A percentile compares a stretch with the other conserved stretches of the same genome.
These are phyloP conservation scores for Diophrys appendiculata DNA, from an alignment of 73 alveolate genomes.

Conservation along the genomic window DNA sequence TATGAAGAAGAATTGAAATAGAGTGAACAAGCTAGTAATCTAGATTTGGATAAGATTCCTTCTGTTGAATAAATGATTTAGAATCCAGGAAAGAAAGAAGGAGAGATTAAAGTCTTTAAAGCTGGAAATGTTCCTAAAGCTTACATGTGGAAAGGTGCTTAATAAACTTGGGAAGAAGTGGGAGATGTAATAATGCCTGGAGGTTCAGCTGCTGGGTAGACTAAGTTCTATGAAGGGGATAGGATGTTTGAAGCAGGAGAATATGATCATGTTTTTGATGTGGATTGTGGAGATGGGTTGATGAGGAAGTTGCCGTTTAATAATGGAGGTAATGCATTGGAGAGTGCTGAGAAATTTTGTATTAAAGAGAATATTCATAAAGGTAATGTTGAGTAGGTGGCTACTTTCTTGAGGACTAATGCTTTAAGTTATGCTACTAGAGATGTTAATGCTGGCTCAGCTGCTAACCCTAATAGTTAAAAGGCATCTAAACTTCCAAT, in stretches of 20 bases:
- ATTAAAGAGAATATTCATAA: slow-evolving; percentile 91
- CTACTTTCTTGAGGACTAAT: slow-evolving; percentile 56
- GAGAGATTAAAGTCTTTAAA: slow-evolving; percentile 93
- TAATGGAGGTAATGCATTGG: slow-evolving; percentile 91
- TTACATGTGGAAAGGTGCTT: slow-evolving; percentile 90
- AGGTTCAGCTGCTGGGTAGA: slow-evolving; percentile 35
- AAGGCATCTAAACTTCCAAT: no score
- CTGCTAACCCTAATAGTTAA: no score
- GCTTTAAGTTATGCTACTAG: slow-evolving; percentile 35
- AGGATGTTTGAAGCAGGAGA: slow-evolving; percentile 92
- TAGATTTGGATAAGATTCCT: slow-evolving; percentile 88
- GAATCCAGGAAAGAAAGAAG: slow-evolving; percentile 90
- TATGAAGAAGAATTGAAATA: slow-evolving; percentile 75
- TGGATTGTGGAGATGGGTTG: slow-evolving; percentile 89
- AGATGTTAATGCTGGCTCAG: slow-evolving; percentile 9
- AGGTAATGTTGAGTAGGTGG: slow-evolving; percentile 83
- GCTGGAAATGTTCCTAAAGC: slow-evolving; percentile 94
- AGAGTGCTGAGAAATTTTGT: slow-evolving; percentile 94
- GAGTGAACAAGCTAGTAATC: slow-evolving; percentile 63
- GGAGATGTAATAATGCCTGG: slow-evolving; percentile 95
- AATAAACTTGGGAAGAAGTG: slow-evolving; percentile 87
- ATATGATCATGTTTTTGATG: slow-evolving; percentile 97
- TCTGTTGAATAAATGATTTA: slow-evolving; percentile 72
- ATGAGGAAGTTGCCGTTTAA: slow-evolving; percentile 93
- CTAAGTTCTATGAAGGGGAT: slow-evolving; percentile 94